Evolutionary conservation across 306 rosid genomes (phyloP).

Genomic region (Ormosia emarginata): DNA sequence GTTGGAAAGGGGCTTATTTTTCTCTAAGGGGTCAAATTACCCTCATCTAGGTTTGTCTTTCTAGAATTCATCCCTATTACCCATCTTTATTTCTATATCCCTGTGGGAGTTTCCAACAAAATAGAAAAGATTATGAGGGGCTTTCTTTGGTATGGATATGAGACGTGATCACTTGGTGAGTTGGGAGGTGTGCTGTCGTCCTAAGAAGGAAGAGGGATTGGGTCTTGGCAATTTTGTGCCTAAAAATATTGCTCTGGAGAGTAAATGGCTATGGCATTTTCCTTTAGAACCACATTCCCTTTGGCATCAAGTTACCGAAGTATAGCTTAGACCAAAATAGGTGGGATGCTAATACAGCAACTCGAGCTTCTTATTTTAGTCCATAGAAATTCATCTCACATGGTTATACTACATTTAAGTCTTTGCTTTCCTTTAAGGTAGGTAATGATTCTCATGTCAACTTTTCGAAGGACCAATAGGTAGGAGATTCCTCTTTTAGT

Average conservation of each 20-base stretch:
- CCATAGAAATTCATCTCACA: neutral
- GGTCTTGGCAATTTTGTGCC: neutral
- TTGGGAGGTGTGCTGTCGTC: neutral
- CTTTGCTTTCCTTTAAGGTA: neutral
- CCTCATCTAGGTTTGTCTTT: neutral
- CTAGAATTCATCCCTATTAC: neutral
- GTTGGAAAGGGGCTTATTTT: neutral
- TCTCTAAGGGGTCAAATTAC: neutral
- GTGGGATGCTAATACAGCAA: neutral
- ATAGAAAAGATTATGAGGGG: neutral
- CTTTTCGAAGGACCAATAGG: no score
- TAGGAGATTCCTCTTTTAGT: no score
- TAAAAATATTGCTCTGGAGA: neutral
- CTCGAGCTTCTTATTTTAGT: neutral
- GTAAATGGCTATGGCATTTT: neutral
- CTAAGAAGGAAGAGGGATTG: neutral
- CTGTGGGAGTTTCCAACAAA: neutral
- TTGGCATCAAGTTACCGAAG: neutral
- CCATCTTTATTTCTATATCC: no score
- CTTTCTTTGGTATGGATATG: neutral
- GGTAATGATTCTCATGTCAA: no score
- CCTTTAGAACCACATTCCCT: neutral
- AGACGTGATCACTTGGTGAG: neutral
- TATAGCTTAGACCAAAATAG: neutral
- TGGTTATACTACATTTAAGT: neutral